Evolutionary conservation across 2,329 filamentous ascomycete genomes (phyloP).

Genomic region (Sarocladium kiliense): DNA sequence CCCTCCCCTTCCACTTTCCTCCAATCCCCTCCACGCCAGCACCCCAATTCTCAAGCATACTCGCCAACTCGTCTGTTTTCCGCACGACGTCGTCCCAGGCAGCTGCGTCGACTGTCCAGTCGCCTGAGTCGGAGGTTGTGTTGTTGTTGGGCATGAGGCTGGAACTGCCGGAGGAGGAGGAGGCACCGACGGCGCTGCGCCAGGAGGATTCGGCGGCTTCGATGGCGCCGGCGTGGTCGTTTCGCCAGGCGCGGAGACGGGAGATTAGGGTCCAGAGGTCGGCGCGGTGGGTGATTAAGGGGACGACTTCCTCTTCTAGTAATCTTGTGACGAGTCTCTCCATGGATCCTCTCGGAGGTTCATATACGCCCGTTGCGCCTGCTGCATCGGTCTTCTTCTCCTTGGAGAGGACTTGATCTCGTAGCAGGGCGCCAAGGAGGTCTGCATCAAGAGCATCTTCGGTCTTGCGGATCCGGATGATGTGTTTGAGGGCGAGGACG

Average conservation of each 20-base stretch:
- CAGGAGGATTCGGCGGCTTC: slow-evolving; percentile 87
- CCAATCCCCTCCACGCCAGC: slow-evolving; percentile 62
- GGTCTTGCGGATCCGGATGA: slow-evolving; percentile 71
- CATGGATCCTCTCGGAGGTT: slow-evolving; percentile 49
- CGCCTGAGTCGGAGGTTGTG: slow-evolving; percentile 34
- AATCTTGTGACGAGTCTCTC: slow-evolving; percentile 63
- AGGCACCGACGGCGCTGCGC: slow-evolving; percentile 61
- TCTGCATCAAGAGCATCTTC: slow-evolving; percentile 75
- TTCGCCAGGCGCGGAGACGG: slow-evolving; percentile 67
- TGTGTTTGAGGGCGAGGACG: slow-evolving; percentile 65
- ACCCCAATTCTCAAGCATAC: slow-evolving; percentile 77
- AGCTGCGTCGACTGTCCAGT: slow-evolving; percentile 48
- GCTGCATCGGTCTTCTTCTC: slow-evolving; percentile 22
- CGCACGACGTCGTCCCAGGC: slow-evolving; percentile 70
- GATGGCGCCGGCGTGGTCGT: slow-evolving; percentile 66
- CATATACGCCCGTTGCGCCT: slow-evolving; percentile 21
- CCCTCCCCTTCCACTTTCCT: slow-evolving; percentile 82
- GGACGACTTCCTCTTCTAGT: slow-evolving; percentile 68
- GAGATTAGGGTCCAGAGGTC: slow-evolving; percentile 73
- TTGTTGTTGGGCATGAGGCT: slow-evolving; percentile 21
- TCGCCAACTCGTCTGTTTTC: slow-evolving; percentile 75
- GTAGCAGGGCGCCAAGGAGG: slow-evolving; percentile 66
- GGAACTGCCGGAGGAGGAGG: slow-evolving; percentile 31
- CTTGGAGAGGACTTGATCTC: slow-evolving; percentile 56
- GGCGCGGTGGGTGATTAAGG: slow-evolving; percentile 75